These are phyloP conservation scores for Sphagnum tenellum DNA, from an alignment of 225 moss, liverwort and hornwort genomes.

Conservation along the genomic window DNA sequence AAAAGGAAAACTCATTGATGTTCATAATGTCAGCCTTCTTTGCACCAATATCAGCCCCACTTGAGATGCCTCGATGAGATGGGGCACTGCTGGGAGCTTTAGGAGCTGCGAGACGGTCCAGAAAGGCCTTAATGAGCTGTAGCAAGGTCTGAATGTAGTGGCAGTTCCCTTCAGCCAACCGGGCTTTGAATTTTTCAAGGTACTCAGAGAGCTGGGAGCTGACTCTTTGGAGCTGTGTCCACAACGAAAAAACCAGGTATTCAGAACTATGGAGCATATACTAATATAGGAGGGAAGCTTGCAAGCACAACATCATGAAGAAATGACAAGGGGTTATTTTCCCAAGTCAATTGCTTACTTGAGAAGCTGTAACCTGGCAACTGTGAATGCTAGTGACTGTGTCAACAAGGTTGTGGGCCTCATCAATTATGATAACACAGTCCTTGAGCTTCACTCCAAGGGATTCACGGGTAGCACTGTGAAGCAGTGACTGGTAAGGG, in stretches of 20 bases:
- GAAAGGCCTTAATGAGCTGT: constrained; percentile 60
- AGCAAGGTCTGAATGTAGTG: constrained; percentile 83
- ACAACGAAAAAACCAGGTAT: neutral
- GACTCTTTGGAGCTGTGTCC: constrained; percentile 68
- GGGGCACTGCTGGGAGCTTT: constrained; percentile 1
- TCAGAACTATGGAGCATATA: no score
- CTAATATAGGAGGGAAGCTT: no score
- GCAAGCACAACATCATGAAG: neutral
- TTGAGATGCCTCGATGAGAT: constrained; percentile 15
- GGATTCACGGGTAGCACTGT: constrained; percentile 74
- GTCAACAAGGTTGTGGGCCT: constrained; percentile 97
- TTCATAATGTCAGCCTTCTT: constrained; percentile 53
- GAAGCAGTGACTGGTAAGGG: constrained; percentile 87
- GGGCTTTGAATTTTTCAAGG: constrained; percentile 74
- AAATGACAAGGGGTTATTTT: neutral
- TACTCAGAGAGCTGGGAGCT: constrained; percentile 83
- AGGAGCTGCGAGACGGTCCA: constrained; percentile 37
- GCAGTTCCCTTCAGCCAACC: constrained; percentile 64
- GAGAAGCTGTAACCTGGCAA: constrained; percentile 62
- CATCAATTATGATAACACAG: constrained; percentile 84
- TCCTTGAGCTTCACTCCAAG: constrained; percentile 83
- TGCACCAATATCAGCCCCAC: constrained; percentile 8
- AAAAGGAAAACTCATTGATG: constrained; percentile 89
- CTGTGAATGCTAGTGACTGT: constrained; percentile 82
- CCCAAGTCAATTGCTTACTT: constrained; percentile 23